Base-by-base conservation (phyloP, 2,329 filamentous ascomycete genomes). In the Trichoderma sp. region DNA sequence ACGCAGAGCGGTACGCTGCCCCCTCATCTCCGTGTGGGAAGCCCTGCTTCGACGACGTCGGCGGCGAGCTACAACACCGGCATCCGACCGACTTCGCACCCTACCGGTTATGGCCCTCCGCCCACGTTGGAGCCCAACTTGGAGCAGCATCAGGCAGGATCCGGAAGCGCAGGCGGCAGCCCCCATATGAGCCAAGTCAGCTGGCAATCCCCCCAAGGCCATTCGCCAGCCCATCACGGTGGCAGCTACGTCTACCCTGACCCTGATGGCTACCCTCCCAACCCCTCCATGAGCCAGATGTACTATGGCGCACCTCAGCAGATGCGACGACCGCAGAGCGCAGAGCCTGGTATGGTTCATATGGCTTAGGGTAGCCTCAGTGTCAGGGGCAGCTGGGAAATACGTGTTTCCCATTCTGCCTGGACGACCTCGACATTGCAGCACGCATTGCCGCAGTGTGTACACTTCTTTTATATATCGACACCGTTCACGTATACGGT, bases 111-210 rank as follows among this genome's bases (percentile, higher is more conserved):
- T 76, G 90, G 89, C n/a, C 92, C 91, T 26, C 91, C 92, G 1
- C 88, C 90, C 56, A 93, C 91, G 17, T 82, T 97, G 59, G 94
- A 97, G 79, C 92, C 93, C 28, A 93, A 87, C 75, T 85, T 92
- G 67, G 92, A 94, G 74, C 89, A 91, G 66, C 88, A 90, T 69
- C 88, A 90, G 71, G 82, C 86, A 3, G 87, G 85, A 1, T 76
- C 81, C 57, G 83, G 83, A 63, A 96, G 91, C 74, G 89, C 86
- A n/a, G 87, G 82, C 64, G 90, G 91, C 61, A 97, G 93, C 76
- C 93, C 94, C 58, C 93, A 97, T 76, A 92, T 97, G 87, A 78
- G 80, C 67, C 88, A 84, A 67, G 84, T 92, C 68, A 90, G 91
- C 63, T 97, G 94, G 93, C 90, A 92, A 69, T 96, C 93, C 5